These are phyloP conservation scores for Vinca minor DNA, from an alignment of 257 asterid species.

Conservation along the genomic window DNA sequence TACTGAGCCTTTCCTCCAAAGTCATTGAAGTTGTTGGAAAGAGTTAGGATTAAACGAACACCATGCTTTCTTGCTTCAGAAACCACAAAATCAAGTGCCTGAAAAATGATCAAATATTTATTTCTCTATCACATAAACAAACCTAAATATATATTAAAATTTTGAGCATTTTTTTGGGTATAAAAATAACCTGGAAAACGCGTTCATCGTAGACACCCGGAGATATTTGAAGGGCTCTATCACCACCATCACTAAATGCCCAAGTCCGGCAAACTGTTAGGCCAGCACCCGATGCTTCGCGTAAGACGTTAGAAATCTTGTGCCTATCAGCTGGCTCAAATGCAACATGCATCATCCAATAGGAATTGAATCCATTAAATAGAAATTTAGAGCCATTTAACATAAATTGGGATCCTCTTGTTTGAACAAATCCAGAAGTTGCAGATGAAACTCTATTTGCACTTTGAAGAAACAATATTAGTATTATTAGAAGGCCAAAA, in stretches of 20 bases:
- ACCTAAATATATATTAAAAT: too few relatives aligned
- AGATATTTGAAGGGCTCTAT: constrained; percentile 34
- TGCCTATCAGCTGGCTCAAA: constrained; percentile 32
- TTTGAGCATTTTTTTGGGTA: too few relatives aligned
- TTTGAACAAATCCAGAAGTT: constrained; percentile 14
- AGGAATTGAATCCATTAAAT: constrained; percentile 53
- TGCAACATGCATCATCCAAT: constrained; percentile 55
- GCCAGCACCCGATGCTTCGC: constrained; percentile 37
- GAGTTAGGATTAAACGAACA: constrained; percentile 49
- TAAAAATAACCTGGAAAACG: constrained; percentile 44
- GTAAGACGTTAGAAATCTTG: constrained; percentile 35
- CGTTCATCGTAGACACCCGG: constrained; percentile 40
- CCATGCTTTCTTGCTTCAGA: constrained; percentile 55
- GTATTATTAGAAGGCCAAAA: neutral
- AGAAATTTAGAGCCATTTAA: constrained; percentile 32
- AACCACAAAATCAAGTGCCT: constrained; percentile 68
- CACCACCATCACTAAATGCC: constrained; percentile 62
- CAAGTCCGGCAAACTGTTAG: constrained; percentile 48
- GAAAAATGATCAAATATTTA: neutral
- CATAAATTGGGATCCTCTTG: constrained; percentile 28
- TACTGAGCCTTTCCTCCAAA: constrained; percentile 57
- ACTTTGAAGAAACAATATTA: neutral
- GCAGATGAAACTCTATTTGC: neutral
- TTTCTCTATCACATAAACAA: neutral
- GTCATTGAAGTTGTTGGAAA: constrained; percentile 56